Base-by-base conservation (phyloP, 331 rosid species). In the Stylosanthes scabra region DNA sequence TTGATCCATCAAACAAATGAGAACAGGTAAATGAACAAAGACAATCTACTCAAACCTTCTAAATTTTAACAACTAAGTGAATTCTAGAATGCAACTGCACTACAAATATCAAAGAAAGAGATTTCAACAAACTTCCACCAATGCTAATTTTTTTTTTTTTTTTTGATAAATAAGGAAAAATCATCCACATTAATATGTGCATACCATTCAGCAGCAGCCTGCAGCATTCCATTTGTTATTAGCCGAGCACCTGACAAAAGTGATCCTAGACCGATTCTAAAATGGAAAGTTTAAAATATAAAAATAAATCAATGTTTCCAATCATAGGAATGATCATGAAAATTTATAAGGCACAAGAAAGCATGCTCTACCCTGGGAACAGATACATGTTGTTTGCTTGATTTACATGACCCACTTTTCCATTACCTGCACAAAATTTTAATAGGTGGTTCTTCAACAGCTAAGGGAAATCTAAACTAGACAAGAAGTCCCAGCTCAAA, bases 381-480 rank as follows among this genome's bases (percentile, higher is more conserved):
- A 92, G 81, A 82, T 95, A 95, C 99, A 95, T 95, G 83, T 95
- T 95, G 82, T 95, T 95, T 71, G 99, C 99, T 88, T 95, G 99
- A 88, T 95, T 92, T 70, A 90, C 97, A 78, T 95, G 93, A 63
- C 99, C 99, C 15, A 85, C 75, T 63, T 84, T 95, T 42, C 97
- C 99, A 52, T 95, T 82, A 75, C 94, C 99, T 95, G 92, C 68
- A 39, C 74, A 80, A 31, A 71, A 49, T 44, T 71, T 73, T 42
- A 63, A 41, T 75, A 9, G 50, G 39, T 47, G 59, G 66, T 77
- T 63, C 67, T 51, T 44, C 42, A 60, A 68, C n/a, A 50, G 49
- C 49, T 8, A 29, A 66, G 60, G 5, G 44, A 77, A 78, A 81
- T 37, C 25, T 37, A 40, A 78, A 27, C 58, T 61, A 65, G 63